These are phyloP conservation scores for Gyromitra esculenta DNA, from an alignment of 2,329 filamentous ascomycete species.

Conservation along the genomic window DNA sequence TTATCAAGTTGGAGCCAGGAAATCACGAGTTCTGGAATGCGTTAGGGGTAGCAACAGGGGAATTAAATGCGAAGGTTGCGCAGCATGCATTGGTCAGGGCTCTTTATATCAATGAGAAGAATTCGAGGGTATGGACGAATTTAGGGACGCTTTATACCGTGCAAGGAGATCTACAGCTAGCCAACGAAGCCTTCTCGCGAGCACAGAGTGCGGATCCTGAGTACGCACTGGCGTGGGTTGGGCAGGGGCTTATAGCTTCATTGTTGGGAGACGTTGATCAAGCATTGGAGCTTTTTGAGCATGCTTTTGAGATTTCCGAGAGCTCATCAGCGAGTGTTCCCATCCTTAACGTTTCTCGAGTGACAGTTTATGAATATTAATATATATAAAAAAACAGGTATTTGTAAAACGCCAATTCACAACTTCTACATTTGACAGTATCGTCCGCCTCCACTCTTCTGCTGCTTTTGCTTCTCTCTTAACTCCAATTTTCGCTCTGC, in stretches of 20 bases:
- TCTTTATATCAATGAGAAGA: slow-evolving; percentile 89
- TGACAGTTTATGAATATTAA: slow-evolving; percentile 8
- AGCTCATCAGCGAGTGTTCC: slow-evolving; percentile 52
- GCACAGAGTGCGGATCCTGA: slow-evolving; percentile 95
- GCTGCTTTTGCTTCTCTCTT: slow-evolving; percentile 72
- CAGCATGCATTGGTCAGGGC: slow-evolving; percentile 95
- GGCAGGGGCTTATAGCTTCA: slow-evolving; percentile 85
- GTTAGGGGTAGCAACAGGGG: slow-evolving; percentile 87
- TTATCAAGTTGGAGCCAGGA: slow-evolving; percentile 92
- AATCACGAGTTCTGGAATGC: slow-evolving; percentile 98
- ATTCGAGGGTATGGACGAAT: slow-evolving; percentile 87
- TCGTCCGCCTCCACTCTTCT: slow-evolving; percentile 69
- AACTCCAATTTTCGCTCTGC: slow-evolving; percentile 86
- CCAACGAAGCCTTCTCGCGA: slow-evolving; percentile 87
- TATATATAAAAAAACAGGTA: slow-evolving; percentile 21
- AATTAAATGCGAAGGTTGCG: slow-evolving; percentile 83
- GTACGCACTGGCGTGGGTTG: slow-evolving; percentile 91
- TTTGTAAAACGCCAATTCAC: slow-evolving; percentile 72
- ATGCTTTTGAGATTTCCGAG: slow-evolving; percentile 91
- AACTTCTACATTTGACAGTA: slow-evolving; percentile 81
- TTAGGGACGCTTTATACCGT: slow-evolving; percentile 85
- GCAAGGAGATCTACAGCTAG: slow-evolving; percentile 83
- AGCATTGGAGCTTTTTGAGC: slow-evolving; percentile 85
- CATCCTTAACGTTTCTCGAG: not conserved
- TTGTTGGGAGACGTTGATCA: slow-evolving; percentile 78